phyloP scores from a whole-genome alignment of 768 basidiomycete genomes.

The Naganishia kalamii region DNA sequence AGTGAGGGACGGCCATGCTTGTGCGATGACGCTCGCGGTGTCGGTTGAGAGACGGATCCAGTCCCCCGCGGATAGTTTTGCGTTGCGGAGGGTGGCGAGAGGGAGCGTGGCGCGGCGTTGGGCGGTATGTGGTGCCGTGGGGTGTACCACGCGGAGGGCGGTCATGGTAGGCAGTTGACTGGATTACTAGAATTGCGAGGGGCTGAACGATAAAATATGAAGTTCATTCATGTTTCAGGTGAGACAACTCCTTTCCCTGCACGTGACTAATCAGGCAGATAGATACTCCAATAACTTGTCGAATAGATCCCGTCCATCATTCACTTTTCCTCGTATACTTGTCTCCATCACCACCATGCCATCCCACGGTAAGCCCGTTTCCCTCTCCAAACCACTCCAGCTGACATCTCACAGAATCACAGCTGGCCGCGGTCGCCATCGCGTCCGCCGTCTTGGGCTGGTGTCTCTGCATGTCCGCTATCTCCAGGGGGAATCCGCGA shows the following conservation, averaged over 20 bases:
- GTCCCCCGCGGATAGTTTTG: constrained; percentile 2
- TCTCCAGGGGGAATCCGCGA: neutral
- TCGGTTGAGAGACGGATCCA: neutral
- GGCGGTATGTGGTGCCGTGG: neutral
- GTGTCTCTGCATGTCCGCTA: neutral
- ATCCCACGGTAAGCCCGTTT: neutral
- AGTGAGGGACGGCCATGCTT: neutral
- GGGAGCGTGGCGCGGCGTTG: constrained; percentile 3
- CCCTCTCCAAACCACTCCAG: neutral
- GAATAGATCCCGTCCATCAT: no score
- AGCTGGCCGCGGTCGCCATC: neutral
- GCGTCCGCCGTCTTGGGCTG: constrained; percentile 7
- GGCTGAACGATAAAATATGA: neutral
- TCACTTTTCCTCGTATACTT: neutral
- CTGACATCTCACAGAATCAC: neutral
- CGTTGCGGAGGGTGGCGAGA: neutral
- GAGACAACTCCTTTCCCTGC: neutral
- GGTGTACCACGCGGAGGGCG: neutral
- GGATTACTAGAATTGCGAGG: no score
- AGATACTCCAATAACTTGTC: no score
- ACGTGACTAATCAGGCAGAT: neutral
- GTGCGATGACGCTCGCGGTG: neutral
- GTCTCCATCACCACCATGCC: neutral
- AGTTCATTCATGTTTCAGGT: neutral
- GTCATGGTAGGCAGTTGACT: neutral